Evolutionary conservation across 257 asterid species (phyloP), one percentile per base, ranked within the genome.

Genomic region (Coffea canephora): DNA sequence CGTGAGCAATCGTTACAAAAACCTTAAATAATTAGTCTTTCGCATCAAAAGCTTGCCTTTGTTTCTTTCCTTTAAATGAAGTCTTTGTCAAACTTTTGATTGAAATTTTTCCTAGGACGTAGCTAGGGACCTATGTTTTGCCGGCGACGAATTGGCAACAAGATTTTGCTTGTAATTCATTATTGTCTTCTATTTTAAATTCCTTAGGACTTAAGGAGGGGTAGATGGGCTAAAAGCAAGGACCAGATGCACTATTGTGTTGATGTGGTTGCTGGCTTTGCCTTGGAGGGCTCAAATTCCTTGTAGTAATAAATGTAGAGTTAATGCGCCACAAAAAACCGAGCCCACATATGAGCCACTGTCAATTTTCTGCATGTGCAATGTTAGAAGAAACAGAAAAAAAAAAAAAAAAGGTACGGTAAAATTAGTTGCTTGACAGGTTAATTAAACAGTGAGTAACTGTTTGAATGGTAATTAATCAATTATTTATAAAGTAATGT

Each of bases 201-300:
- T 52, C 5, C 25, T 6, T 57, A 18, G 8, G 3, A 39, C 43
- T 4, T 39, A 39, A 39, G 5, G 21, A 15, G 6, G n/a, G 62
- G 21, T 0, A 23, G 62, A 6, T 2, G 9, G 25, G 27, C 10
- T 18, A 57, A 57, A 19, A 57, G 11, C 65, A 19, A 57, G 62
- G 31, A 59, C 31, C 43, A 39, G 43, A 1, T 39, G 34, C 34
- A n/a, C 12, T 64, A 27, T 25, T 27, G 16, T 8, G 0, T 4
- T 69, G 12, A 16, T 69, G 55, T 48, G 43, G 76, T 15, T 23
- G 76, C 4, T 71, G 59, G 41, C 2, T 45, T 49, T 66, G 74
- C 67, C 52, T 67, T 5, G 52, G 34, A 49, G 2, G 16, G 31
- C 45, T 77, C 74, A 77, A 77, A 77, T 66, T 77, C 74, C 74